Percentiles rank a stretch among this genome's conserved stretches.
Conservation (phyloP, 805 yeast genomes). For the Candida parachauliodes region DNA sequence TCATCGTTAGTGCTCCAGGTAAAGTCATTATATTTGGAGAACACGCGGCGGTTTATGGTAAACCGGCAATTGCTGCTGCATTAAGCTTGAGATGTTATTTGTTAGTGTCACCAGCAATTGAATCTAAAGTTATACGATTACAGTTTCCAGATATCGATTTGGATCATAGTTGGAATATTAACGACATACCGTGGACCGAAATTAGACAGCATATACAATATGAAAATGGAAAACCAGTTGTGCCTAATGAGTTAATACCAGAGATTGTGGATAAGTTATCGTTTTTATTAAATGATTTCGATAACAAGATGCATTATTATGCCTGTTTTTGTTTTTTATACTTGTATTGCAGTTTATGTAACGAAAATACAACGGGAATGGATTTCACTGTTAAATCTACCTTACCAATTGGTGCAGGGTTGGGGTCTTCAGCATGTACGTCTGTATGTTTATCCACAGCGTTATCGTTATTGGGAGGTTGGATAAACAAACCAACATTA, state of each 20-base stretch:
- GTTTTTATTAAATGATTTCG: conserved; percentile 41
- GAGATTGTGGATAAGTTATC: conserved; percentile 52
- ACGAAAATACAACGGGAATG: conserved; percentile 43
- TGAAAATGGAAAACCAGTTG: conserved; percentile 21
- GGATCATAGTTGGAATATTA: conserved; percentile 56
- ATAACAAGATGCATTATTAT: conserved; percentile 59
- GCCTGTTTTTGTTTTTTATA: conserved; percentile 85
- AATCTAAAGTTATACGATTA: conserved; percentile 45
- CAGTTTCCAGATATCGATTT: conserved; percentile 84
- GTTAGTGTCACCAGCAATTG: conserved; percentile 50
- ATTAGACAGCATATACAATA: conserved; percentile 17
- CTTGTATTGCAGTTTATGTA: conserved; percentile 60
- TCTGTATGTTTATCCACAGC: conserved; percentile 83
- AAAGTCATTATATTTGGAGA: conserved; percentile 95
- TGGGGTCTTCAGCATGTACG: conserved; percentile 90
- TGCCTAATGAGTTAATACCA: conserved; percentile 56
- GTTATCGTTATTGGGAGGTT: conserved; percentile 57
- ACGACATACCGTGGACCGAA: conserved; percentile 60
- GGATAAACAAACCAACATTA: conserved; percentile 39
- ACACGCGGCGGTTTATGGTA: conserved; percentile 90
- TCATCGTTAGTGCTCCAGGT: conserved; percentile 90
- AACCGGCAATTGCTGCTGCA: conserved; percentile 96
- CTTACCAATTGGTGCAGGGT: conserved; percentile 93
- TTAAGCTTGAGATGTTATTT: conserved; percentile 81
- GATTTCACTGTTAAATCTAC: conserved; percentile 73